Evolutionary conservation across 2,329 filamentous ascomycete genomes (phyloP), one percentile per base, ranked within the genome.

Genomic region (Neodidymelliopsis sp.): DNA sequence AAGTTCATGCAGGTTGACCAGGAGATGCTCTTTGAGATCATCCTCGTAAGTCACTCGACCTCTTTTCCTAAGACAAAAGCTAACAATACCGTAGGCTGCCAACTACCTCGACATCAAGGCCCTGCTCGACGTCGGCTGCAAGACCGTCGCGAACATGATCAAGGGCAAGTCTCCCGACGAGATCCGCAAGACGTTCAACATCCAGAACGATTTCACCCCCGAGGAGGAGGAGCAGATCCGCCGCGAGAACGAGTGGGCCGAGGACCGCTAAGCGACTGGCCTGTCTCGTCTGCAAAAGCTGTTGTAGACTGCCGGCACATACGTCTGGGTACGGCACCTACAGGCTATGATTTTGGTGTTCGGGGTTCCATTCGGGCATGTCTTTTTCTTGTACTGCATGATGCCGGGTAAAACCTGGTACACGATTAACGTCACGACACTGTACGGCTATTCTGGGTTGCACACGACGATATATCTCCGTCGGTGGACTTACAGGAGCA

Each of bases 1-100:
- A 99, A 99, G 79, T 99, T 97, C 76, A 97, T 99, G 94, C 93
- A 97, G 77, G 94, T 99, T 13, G 94, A 99, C 74, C 94, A 99
- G 72, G 94, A 99, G 78, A 97, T 99, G 94, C 84, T 99, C 2
- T 99, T 99, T 63, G 94, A 99, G 80, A 97, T 99, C 70, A 99
- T 99, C 64, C 83, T 99, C 19, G 91, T 94, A 83, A 50, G 87
- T 60, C 22, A 9, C 22, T 24, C 40, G 15, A 25, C 28, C 11
- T 15, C 13, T 12, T 28, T 10, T 34, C 25, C n/a, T 16, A 16
- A 7, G 2, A 15, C 19, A 23, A 23, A 8, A 10, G 25, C 62
- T 69, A 57, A 69, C 55, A 25, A n/a, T 11, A 11, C 7, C 16
- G 5, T 60, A 94, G 90, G 94, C 94, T 3, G 91, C 93, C 66